Conservation (phyloP, 495 filamentous ascomycete species). For the Penicillium desertorum region DNA sequence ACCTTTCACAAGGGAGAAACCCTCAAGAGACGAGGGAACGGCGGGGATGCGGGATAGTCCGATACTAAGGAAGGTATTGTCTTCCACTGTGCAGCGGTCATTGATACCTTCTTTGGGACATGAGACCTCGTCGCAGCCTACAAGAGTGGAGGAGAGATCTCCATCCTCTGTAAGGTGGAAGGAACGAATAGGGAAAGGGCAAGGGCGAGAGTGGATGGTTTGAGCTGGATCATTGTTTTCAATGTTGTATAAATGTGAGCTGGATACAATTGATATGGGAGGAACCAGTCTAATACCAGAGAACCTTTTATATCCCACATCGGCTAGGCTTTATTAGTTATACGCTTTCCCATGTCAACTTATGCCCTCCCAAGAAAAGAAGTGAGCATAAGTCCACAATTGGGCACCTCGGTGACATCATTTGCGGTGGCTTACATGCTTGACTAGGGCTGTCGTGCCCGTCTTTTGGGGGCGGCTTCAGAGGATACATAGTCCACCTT, state of each 20-base stretch:
- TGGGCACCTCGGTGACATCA: neutral
- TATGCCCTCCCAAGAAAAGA: neutral
- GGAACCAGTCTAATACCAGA: neutral
- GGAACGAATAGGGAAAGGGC: neutral
- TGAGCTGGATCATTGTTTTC: neutral
- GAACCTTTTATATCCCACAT: neutral
- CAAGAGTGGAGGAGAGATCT: constrained; percentile 8
- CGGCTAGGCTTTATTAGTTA: too few species aligned
- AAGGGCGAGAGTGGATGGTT: neutral
- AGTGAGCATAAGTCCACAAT: neutral
- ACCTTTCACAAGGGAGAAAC: constrained; percentile 21
- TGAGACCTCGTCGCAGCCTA: constrained; percentile 18
- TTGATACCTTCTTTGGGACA: constrained; percentile 13
- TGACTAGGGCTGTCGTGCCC: neutral
- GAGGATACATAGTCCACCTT: neutral
- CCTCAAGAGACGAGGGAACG: constrained; percentile 9
- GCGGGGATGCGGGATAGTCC: constrained; percentile 16
- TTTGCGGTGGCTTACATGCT: neutral
- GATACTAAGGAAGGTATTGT: constrained; percentile 16
- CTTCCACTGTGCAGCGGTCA: constrained; percentile 16
- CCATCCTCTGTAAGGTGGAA: neutral
- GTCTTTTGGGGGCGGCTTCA: neutral
- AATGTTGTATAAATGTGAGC: neutral
- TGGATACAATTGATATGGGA: too few species aligned
- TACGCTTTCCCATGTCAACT: neutral